Evolutionary conservation across 75 land plant genomes (phyloP), one percentile per base, ranked within the genome.

Genomic region (Cunninghamia lanceolata): DNA sequence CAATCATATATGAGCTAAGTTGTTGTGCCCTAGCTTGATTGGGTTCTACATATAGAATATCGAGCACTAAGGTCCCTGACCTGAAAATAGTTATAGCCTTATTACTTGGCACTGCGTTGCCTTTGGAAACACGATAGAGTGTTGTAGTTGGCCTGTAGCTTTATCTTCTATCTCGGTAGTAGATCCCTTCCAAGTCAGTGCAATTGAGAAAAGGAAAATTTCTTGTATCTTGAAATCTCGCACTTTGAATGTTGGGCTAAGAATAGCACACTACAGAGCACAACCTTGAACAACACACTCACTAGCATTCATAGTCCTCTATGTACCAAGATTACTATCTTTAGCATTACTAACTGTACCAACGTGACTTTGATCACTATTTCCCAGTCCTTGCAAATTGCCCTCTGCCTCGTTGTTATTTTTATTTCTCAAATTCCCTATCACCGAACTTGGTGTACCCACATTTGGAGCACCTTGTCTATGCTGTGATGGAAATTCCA

Each of bases 271-370:
- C 78, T 96, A 93, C 4, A 96, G 91, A 96, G n/a, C n/a, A n/a
- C n/a, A n/a, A n/a, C n/a, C n/a, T n/a, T n/a, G n/a, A n/a, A n/a
- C n/a, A n/a, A n/a, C 93, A 88, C 94, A 93, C 79, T 96, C 98
- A 85, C 98, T 96, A 8, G 98, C 98, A 90, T 96, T 96, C 95
- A 96, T 92, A n/a, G 98, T 94, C n/a, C 98, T 90, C 59, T n/a
- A n/a, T n/a, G n/a, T n/a, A n/a, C n/a, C n/a, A n/a, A n/a, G n/a
- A n/a, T n/a, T n/a, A n/a, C n/a, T n/a, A n/a, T n/a, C n/a, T n/a
- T n/a, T n/a, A n/a, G n/a, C n/a, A n/a, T n/a, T n/a, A n/a, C n/a
- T n/a, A n/a, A n/a, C n/a, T n/a, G n/a, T n/a, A n/a, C n/a, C n/a
- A n/a, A n/a, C n/a, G n/a, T n/a, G n/a, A n/a, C n/a, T n/a, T n/a